phyloP scores from a whole-genome alignment of 352 stramenopile genomes.

The Phytophthora pistaciae region DNA sequence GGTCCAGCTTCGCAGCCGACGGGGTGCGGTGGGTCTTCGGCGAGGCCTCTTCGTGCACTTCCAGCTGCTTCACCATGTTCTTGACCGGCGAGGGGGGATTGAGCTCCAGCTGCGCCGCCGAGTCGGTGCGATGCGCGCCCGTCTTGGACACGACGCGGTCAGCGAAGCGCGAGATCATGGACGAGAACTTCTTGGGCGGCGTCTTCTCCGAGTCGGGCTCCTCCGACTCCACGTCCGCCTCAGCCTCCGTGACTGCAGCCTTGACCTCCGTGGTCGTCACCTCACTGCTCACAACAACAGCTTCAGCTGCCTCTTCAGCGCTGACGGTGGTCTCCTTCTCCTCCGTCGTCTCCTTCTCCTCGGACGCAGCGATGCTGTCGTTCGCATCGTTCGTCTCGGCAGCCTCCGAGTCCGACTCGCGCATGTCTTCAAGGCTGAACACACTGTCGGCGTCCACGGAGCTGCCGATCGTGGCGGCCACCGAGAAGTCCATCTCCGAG shows the following conservation, averaged over 20 bases:
- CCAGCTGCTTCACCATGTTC: slow-evolving; percentile 29
- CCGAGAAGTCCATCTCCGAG: slow-evolving; percentile 22
- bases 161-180: slow-evolving; percentile 38
- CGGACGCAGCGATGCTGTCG: background rate
- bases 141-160: slow-evolving; percentile 31
- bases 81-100: slow-evolving; percentile 26
- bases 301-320: background rate
- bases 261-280: too few relatives aligned
- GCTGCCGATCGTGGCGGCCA: slow-evolving; percentile 20
- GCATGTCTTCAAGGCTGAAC: slow-evolving; percentile 23
- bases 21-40: slow-evolving; percentile 36
- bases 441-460: slow-evolving; percentile 27
- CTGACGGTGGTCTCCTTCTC: background rate
- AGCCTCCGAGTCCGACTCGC: slow-evolving; percentile 1
- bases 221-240: background rate
- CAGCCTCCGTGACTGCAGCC: too few relatives aligned
- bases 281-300: background rate
- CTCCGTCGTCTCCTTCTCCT: background rate
- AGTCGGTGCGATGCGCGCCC: slow-evolving; percentile 34
- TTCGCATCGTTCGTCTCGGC: background rate
- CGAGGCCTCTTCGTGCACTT: slow-evolving; percentile 32
- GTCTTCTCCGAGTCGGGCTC: slow-evolving; percentile 31
- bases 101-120: slow-evolving; percentile 33
- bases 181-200: slow-evolving; percentile 29
- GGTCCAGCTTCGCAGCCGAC: slow-evolving; percentile 41